These are phyloP conservation scores for Chaetomium globosum DNA, from an alignment of 2,329 filamentous ascomycete species.

Conservation along the genomic window DNA sequence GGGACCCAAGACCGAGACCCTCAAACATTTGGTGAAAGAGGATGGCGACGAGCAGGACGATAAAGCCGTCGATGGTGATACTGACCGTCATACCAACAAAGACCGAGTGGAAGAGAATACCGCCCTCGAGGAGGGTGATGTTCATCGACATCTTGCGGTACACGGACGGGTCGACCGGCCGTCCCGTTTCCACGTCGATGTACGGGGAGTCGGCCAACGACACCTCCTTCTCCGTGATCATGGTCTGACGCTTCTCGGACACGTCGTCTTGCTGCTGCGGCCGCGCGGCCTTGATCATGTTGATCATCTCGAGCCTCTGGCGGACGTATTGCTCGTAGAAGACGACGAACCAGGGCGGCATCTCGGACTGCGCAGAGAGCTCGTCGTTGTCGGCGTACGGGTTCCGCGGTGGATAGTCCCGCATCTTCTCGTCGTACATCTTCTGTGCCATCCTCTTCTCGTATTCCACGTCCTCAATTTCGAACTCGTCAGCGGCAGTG, in stretches of 20 bases:
- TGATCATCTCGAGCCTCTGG: slow-evolving; percentile 61
- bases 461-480: slow-evolving; percentile 43
- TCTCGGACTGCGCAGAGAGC: slow-evolving; percentile 46
- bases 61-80: slow-evolving; percentile 68
- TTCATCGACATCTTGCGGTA: slow-evolving; percentile 69
- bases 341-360: slow-evolving; percentile 65
- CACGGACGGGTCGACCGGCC: slow-evolving; percentile 49
- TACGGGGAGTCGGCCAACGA: slow-evolving; percentile 41
- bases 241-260: slow-evolving; percentile 24
- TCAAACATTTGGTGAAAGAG: slow-evolving; percentile 72
- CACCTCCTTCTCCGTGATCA: slow-evolving; percentile 26
- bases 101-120: slow-evolving; percentile 77
- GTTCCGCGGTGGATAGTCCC: slow-evolving; percentile 24
- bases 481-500: slow-evolving; percentile 40
- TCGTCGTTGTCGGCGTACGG: slow-evolving; percentile 37
- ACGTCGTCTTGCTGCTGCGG: slow-evolving; percentile 35
- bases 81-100: slow-evolving; percentile 75
- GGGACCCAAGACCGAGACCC: slow-evolving; percentile 69
- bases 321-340: slow-evolving; percentile 66
- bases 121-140: slow-evolving; percentile 73
- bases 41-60: slow-evolving; percentile 69
- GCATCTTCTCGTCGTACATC: slow-evolving; percentile 45
- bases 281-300: slow-evolving; percentile 49
- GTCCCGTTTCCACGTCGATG: slow-evolving; percentile 49
- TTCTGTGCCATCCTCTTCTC: slow-evolving; percentile 49